A percentile compares a stretch with the other conserved stretches of the same genome.
These are phyloP conservation scores for Neofusicoccum umdonicola DNA, from an alignment of 2,329 filamentous ascomycete genomes.

Conservation along the genomic window DNA sequence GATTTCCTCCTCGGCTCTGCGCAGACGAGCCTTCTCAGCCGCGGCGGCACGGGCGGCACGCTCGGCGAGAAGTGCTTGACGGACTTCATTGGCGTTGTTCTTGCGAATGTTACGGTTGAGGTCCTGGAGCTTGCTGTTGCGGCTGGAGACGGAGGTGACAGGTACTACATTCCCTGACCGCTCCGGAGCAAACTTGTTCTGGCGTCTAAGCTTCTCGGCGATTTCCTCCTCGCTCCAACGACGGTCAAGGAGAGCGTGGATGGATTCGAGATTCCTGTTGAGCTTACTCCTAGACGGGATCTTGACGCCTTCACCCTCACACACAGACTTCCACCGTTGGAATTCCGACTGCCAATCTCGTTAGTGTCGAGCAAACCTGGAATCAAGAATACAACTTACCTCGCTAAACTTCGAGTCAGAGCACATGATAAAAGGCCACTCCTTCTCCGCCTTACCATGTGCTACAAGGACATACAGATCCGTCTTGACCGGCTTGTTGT, in stretches of 20 bases:
- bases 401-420: constrained; percentile 85
- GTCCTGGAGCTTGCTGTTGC: constrained; percentile 75
- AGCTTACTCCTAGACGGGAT: constrained; percentile 72
- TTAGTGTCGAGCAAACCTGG: background rate
- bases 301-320: constrained; percentile 62
- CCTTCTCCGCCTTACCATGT: constrained; percentile 77
- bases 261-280: constrained; percentile 71
- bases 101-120: constrained; percentile 83
- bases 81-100: constrained; percentile 83
- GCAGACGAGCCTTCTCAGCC: constrained; percentile 39
- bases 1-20: constrained; percentile 55
- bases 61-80: constrained; percentile 84
- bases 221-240: constrained; percentile 82
- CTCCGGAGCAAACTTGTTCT: constrained; percentile 56
- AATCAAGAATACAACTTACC: constrained; percentile 45
- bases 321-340: constrained; percentile 75
- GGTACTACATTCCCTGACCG: constrained; percentile 63
- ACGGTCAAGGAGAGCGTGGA: constrained; percentile 75
- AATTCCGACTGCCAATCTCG: constrained; percentile 62
- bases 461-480: constrained; percentile 81
- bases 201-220: constrained; percentile 70
- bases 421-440: constrained; percentile 87
- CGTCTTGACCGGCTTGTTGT: constrained; percentile 75
- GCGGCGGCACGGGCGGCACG: constrained; percentile 35
- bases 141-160: constrained; percentile 50